phyloP scores from a whole-genome alignment of 1,284 basidiomycete species.

The Xerocomus amazonicus region DNA sequence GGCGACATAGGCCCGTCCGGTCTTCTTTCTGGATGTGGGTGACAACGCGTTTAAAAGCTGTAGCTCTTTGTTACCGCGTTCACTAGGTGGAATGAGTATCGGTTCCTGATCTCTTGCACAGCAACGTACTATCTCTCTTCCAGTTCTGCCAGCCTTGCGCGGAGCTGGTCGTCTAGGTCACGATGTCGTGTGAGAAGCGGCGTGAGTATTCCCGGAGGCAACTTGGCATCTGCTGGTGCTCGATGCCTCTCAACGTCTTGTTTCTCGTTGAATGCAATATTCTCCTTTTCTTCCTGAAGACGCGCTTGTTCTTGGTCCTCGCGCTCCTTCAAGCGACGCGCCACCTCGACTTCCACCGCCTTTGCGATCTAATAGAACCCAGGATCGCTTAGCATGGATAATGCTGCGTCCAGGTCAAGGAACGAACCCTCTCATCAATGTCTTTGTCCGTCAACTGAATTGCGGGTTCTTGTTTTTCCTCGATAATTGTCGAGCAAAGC shows the following conservation, averaged over 20 bases:
- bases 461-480: conserved; percentile 20
- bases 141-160: conserved; percentile 58
- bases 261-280: conserved; percentile 17
- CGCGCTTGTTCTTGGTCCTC: conserved; percentile 41
- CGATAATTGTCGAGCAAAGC: conserved; percentile 13
- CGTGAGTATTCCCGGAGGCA: conserved; percentile 58
- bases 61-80: conserved; percentile 55
- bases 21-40: conserved; percentile 70
- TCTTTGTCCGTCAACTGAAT: conserved; percentile 60
- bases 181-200: conserved; percentile 59
- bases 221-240: conserved; percentile 19
- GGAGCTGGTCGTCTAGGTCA: conserved; percentile 64
- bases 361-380: conserved; percentile 52
- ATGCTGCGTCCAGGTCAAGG: not conserved
- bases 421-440: conserved; percentile 62
- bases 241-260: conserved; percentile 14
- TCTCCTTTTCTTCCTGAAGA: conserved; percentile 40
- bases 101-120: conserved; percentile 9
- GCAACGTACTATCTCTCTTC: conserved; percentile 64
- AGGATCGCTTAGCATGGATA: conserved; percentile 1
- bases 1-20: conserved; percentile 69
- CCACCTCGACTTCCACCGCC: conserved; percentile 70
- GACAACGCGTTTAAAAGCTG: conserved; percentile 60
- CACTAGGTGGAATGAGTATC: conserved; percentile 35
- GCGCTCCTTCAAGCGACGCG: conserved; percentile 58